These are phyloP conservation scores for Globisporangium takayamanum DNA, from an alignment of 352 stramenopile species.

Conservation along the genomic window DNA sequence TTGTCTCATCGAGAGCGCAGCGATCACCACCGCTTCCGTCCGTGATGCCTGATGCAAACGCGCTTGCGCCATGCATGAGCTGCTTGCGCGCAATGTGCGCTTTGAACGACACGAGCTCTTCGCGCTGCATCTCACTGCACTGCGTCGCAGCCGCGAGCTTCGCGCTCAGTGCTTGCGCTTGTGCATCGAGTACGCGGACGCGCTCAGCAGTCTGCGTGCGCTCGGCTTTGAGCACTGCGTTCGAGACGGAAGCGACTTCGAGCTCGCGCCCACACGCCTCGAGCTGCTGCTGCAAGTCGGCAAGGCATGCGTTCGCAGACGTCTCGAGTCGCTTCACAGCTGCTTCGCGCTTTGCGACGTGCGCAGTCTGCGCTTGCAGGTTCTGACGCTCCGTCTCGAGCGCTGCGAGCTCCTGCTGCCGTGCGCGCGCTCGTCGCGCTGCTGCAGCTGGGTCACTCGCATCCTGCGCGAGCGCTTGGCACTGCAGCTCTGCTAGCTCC, in stretches of 20 bases:
- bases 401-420: not conserved
- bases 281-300: constrained; percentile 1
- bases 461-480: not conserved
- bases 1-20: not conserved
- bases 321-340: constrained; percentile 6
- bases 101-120: constrained; percentile 8
- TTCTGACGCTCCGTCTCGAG: not conserved
- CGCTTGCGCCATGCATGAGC: not conserved
- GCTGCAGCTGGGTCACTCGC: not conserved
- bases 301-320: not conserved
- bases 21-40: not conserved
- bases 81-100: not conserved
- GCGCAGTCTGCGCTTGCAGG: not conserved
- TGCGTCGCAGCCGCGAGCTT: not conserved
- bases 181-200: not conserved
- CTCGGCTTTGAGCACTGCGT: not conserved
- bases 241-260: not conserved
- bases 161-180: not conserved
- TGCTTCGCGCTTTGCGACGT: constrained; percentile 4
- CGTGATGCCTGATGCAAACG: not conserved
- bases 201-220: not conserved
- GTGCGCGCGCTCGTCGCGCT: not conserved
- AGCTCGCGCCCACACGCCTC: not conserved
- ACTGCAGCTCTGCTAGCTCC: constrained; percentile 7
- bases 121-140: constrained; percentile 9